Base-by-base conservation (phyloP, 2,329 filamentous ascomycete species). In the Fusarium temperatum region DNA sequence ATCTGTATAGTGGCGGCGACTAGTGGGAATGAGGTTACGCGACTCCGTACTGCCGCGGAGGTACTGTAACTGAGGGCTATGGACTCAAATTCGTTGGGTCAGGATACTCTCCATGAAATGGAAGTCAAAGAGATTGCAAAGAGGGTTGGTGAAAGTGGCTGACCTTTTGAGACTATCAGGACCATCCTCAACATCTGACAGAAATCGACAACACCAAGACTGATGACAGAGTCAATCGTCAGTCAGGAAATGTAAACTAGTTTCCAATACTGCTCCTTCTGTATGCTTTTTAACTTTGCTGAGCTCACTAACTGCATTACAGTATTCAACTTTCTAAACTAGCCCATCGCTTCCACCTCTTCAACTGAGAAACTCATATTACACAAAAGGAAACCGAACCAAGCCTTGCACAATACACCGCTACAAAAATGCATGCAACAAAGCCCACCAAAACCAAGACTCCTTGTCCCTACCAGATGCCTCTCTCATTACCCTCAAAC, bases 401-500 rank as follows among this genome's bases (percentile, higher is more conserved):
- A 56, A 73, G 56, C 55, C 65, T 68, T 47, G 38, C 44, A 47
- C 53, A 63, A 38, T 55, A 56, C 70, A 69, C 47, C 54, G 36
- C 26, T 36, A 30, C 24, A 45, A 62, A 66, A 62, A 41, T 28
- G 63, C 26, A 61, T 53, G 53, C 38, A 51, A 24, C 59, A 58
- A 63, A 50, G 38, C 44, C 8, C 48, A 66, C 53, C 58, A 22
- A 63, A 35, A 63, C 54, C 32, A 53, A 30, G 53, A 58, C 42
- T 26, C 39, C 50, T 18, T 10, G 22, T 41, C 26, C 50, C 51
- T 70, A 90, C 88, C 88, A 89, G n/a, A 88, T 69, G 13, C 81
- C 78, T 66, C 89, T 87, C 56, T 91, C 88, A 42, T 87, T 88
- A n/a, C 94, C 88, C 72, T 96, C 90, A 77, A 94, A 91, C 9